Evolutionary conservation across 345 rosid species (phyloP).

Genomic region (Melaleuca alternifolia): DNA sequence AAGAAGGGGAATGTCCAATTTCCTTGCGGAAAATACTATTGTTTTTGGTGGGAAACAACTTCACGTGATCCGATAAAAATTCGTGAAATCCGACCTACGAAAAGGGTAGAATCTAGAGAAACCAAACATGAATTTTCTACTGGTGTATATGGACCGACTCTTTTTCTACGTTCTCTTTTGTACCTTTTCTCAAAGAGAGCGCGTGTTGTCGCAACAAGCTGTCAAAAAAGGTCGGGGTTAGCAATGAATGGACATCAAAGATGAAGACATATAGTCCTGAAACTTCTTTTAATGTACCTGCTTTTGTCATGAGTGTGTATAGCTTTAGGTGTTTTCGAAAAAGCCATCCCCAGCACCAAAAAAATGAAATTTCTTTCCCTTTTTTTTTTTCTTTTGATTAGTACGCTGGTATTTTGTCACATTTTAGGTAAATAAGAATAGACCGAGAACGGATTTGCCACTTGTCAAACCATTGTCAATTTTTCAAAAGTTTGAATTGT

Average conservation of each 20-base stretch:
- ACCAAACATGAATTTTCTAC: neutral
- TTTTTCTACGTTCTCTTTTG: neutral
- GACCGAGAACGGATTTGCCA: neutral
- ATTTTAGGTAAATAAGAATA: neutral
- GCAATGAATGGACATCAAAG: neutral
- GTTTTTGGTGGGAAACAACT: neutral
- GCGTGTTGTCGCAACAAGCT: neutral
- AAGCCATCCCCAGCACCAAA: neutral
- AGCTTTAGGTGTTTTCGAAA: neutral
- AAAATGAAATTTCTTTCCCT: neutral
- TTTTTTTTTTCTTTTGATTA: neutral
- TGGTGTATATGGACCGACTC: neutral
- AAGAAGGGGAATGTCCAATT: neutral
- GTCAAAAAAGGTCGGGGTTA: neutral
- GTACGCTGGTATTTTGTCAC: neutral
- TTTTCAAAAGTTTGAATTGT: neutral
- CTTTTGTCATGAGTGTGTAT: neutral
- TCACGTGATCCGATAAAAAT: neutral
- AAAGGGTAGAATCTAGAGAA: neutral
- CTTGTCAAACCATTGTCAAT: neutral
- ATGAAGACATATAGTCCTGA: neutral
- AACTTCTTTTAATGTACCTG: neutral
- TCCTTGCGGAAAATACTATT: neutral
- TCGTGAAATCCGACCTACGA: neutral
- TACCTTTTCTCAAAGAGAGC: neutral